phyloP scores from a whole-genome alignment of 441 rosid species.

The Mallotus japonicus region DNA sequence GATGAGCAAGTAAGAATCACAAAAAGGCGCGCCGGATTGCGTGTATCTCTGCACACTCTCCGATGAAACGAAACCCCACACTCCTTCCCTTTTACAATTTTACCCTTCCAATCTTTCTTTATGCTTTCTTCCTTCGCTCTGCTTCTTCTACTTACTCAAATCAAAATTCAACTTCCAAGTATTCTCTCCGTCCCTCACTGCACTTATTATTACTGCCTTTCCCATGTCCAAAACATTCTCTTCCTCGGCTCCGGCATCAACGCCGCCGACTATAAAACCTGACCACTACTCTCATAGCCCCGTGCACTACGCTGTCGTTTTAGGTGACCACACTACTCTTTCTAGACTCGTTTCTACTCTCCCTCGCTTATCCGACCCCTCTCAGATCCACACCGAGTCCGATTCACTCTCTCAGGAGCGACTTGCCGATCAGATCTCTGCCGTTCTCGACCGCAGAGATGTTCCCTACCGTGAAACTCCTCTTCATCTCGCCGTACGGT shows the following conservation, averaged over 20 bases:
- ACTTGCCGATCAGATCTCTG: constrained; percentile 60
- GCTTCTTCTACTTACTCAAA: no score
- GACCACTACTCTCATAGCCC: constrained; percentile 78
- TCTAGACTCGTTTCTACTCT: constrained; percentile 57
- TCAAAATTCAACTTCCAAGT: not conserved
- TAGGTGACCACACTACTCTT: constrained; percentile 60
- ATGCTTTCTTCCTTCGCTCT: not conserved
- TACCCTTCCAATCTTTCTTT: not conserved
- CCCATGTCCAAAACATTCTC: constrained; percentile 23
- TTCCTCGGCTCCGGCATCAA: constrained; percentile 23
- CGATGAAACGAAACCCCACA: not conserved
- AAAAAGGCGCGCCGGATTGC: constrained; percentile 22
- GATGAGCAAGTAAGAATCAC: constrained; percentile 6
- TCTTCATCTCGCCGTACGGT: constrained; percentile 76
- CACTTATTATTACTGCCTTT: not conserved
- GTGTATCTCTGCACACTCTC: constrained; percentile 17
- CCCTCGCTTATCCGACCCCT: constrained; percentile 65
- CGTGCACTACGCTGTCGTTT: constrained; percentile 67
- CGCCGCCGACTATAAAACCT: constrained; percentile 45
- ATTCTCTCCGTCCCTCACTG: not conserved
- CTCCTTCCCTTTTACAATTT: not conserved
- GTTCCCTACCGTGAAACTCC: constrained; percentile 82
- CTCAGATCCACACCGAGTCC: constrained; percentile 52
- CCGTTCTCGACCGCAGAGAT: constrained; percentile 75
- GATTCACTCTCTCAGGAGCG: constrained; percentile 60